Evolutionary conservation across 495 filamentous ascomycete species (phyloP).

Genomic region (Parathielavia appendiculata): DNA sequence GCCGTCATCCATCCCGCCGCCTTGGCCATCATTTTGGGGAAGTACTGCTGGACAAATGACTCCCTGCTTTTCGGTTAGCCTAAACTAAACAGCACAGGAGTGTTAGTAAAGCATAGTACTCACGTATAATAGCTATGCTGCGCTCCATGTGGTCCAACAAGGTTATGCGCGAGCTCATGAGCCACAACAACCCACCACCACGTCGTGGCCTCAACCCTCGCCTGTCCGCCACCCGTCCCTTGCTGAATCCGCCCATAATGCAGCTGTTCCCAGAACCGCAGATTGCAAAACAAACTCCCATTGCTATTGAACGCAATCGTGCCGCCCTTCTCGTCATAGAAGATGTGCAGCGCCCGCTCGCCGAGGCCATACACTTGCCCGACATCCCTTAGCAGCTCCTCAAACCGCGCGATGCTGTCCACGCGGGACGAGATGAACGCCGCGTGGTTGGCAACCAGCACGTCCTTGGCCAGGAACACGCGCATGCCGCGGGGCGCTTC

Average conservation of each 20-base stretch:
- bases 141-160: constrained; percentile 71
- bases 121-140: constrained; percentile 84
- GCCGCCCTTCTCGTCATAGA: constrained; percentile 70
- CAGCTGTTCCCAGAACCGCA: constrained; percentile 76
- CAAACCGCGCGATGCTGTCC: constrained; percentile 62
- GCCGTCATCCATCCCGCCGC: constrained; percentile 22
- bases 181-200: constrained; percentile 80
- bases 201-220: constrained; percentile 59
- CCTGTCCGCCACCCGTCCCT: constrained; percentile 23
- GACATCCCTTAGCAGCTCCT: constrained; percentile 62
- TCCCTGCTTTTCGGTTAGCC: constrained; percentile 31
- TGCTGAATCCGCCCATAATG: constrained; percentile 49
- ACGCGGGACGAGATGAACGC: constrained; percentile 60
- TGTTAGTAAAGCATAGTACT: constrained; percentile 25
- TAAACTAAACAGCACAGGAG: not conserved
- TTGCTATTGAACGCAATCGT: constrained; percentile 84
- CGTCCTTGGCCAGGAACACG: constrained; percentile 59
- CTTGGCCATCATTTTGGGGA: constrained; percentile 44
- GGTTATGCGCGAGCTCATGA: constrained; percentile 92
- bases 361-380: constrained; percentile 64
- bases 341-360: constrained; percentile 66
- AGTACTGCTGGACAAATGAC: constrained; percentile 49
- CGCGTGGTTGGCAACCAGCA: constrained; percentile 33
- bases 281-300: constrained; percentile 90
- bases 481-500: constrained; percentile 65